phyloP scores from a whole-genome alignment of 441 rosid species.

The Raphanus hybrid region DNA sequence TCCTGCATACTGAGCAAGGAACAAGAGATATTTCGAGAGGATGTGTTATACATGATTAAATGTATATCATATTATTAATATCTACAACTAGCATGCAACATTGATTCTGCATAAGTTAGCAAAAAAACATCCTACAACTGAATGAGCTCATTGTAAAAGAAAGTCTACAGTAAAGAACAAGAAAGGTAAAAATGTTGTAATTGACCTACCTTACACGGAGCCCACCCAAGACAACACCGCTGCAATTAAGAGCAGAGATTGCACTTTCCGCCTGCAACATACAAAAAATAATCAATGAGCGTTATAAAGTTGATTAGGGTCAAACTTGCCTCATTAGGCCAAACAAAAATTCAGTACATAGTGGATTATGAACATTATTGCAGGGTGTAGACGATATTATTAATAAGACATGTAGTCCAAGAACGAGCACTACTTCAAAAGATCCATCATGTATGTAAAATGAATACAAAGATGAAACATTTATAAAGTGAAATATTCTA shows the following conservation, averaged over 20 bases:
- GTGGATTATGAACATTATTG: conserved; percentile 5
- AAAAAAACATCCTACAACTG: not conserved
- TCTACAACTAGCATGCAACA: conserved; percentile 11
- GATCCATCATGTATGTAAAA: not conserved
- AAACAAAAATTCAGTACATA: not conserved
- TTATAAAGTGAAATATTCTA: not conserved
- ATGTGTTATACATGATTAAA: not conserved
- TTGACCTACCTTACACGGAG: conserved; percentile 69
- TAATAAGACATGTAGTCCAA: not conserved
- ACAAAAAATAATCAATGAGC: not conserved
- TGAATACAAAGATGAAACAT: not conserved
- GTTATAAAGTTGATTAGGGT: conserved; percentile 7
- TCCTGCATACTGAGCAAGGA: not conserved
- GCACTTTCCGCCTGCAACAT: conserved; percentile 84
- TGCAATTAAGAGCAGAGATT: conserved; percentile 76
- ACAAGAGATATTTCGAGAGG: not conserved
- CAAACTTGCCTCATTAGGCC: conserved; percentile 21
- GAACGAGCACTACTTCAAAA: not conserved
- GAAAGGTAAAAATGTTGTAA: not conserved
- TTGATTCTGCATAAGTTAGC: not conserved
- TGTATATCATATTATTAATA: not conserved
- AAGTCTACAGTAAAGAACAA: conserved; percentile 6
- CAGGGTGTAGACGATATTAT: not conserved
- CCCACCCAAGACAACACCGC: conserved; percentile 74
- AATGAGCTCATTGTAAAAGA: not conserved